Base-by-base conservation (phyloP, 805 yeast genomes). In the Candida oleophila region DNA sequence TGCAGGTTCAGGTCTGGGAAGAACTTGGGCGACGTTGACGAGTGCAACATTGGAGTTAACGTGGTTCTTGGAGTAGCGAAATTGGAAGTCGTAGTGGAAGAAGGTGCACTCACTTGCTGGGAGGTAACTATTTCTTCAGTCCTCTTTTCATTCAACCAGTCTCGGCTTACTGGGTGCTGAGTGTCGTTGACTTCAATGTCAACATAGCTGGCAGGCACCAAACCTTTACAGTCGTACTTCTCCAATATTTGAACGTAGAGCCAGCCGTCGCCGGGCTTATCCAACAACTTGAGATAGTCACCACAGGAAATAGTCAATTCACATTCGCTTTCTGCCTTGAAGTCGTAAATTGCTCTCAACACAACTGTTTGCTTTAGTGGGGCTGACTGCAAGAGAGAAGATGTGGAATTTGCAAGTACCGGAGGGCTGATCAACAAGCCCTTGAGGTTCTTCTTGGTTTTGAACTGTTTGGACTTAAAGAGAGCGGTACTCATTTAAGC, bases 181-280 rank as follows among this genome's bases (percentile, higher is more conserved):
- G 55, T 48, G 45, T 71, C 76, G 45, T 70, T 71, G n/a, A 69
- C 67, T 5, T 64, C 68, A 16, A 71, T 71, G 15, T 63, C 67
- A 15, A 69, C 66, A 48, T 68, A 70, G 40, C 66, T 60, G 3
- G 75, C 73, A 4, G 76, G 76, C 28, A 71, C 63, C 3, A 65
- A 52, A 0, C 76, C 76, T 18, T 41, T 41, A 16, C 20, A 11
- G 12, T 33, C 40, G 11, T 16, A 35, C 25, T 25, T 21, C 14
- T 42, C 45, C 9, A 42, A 14, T 8, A 28, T 45, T 46, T 62
- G 63, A 2, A 71, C 75, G 34, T 55, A 47, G 21, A 71, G 45
- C 76, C 75, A 70, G 20, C 76, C 76, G 49, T 68, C 67, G 2
- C 73, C 75, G 2, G 65, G 66, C 22, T 69, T 55, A 19, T 65